Evolutionary conservation across 495 filamentous ascomycete genomes (phyloP).

Genomic region (Hypoxylon intermedium): DNA sequence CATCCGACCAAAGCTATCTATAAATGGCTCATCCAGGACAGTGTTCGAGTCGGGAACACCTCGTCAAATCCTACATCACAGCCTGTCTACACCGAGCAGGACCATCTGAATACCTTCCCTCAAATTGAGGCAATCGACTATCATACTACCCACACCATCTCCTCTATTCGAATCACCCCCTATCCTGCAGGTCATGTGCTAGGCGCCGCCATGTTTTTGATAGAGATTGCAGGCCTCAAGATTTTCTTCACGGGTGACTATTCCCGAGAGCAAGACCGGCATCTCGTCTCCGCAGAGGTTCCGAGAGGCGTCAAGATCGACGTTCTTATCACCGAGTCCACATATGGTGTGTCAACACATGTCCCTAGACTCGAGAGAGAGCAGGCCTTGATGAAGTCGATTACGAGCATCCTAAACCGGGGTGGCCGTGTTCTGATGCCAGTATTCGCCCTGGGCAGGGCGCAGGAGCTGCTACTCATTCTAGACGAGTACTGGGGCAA

Average conservation of each 20-base stretch:
- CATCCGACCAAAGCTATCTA: conserved; percentile 99
- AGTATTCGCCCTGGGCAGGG: conserved; percentile 91
- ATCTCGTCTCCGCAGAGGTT: conserved; percentile 89
- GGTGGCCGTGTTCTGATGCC: conserved; percentile 94
- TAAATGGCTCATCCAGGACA: conserved; percentile 98
- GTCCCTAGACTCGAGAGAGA: conserved; percentile 89
- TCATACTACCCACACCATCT: conserved; percentile 95
- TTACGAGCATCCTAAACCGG: conserved; percentile 85
- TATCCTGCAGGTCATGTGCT: conserved; percentile 97
- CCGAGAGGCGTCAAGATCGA: conserved; percentile 87
- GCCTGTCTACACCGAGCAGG: conserved; percentile 89
- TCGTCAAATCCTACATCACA: conserved; percentile 75
- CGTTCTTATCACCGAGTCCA: conserved; percentile 95
- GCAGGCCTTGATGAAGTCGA: conserved; percentile 90
- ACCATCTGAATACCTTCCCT: conserved; percentile 90
- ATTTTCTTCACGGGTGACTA: conserved; percentile 98
- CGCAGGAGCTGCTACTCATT: conserved; percentile 92
- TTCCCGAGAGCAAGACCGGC: conserved; percentile 89
- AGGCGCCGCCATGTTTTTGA: conserved; percentile 97
- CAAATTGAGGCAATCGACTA: conserved; percentile 97
- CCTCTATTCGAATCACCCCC: conserved; percentile 93
- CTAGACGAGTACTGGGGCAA: conserved; percentile 95
- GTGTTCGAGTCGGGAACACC: conserved; percentile 84
- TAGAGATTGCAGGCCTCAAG: conserved; percentile 94
- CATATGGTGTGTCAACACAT: conserved; percentile 92